Percentiles rank a stretch among this genome's conserved stretches.
Evolutionary conservation across 306 rosid species (phyloP).

Genomic region (Clitoria ternatea): DNA sequence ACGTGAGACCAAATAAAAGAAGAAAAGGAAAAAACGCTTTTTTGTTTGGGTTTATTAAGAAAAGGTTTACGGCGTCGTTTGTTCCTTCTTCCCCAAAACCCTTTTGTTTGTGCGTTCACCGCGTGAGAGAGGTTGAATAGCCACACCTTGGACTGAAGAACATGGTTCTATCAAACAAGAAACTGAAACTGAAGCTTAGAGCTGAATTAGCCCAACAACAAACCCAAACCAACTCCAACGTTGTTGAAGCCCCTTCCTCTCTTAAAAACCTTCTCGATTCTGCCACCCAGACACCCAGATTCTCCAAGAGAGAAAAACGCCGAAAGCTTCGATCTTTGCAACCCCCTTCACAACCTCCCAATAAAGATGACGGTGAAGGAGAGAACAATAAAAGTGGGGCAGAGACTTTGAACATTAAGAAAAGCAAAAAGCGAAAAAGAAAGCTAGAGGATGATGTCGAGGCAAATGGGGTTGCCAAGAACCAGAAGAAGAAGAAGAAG

Average conservation of each 20-base stretch:
- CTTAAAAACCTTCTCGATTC: conserved; percentile 48
- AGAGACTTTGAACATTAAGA: conserved; percentile 27
- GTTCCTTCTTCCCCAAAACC: conserved; percentile 14
- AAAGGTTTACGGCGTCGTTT: conserved; percentile 23
- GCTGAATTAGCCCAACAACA: conserved; percentile 33
- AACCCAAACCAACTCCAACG: conserved; percentile 12
- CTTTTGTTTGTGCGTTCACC: neutral
- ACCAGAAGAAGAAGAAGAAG: conserved; percentile 23
- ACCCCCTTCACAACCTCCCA: neutral
- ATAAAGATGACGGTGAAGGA: conserved; percentile 19
- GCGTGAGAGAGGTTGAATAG: neutral
- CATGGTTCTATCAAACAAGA: conserved; percentile 96
- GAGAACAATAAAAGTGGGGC: conserved; percentile 24
- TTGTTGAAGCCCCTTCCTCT: conserved; percentile 21
- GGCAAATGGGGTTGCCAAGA: conserved; percentile 25
- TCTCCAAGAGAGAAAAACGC: conserved; percentile 78
- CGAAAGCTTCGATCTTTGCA: conserved; percentile 41
- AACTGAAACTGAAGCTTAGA: conserved; percentile 71
- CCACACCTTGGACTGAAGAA: neutral
- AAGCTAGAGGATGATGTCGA: conserved; percentile 28
- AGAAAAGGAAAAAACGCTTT: neutral
- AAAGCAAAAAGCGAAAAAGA: conserved; percentile 34
- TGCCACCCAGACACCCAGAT: conserved; percentile 38
- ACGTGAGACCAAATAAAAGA: too few relatives aligned
- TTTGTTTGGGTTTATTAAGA: neutral